Percentiles rank a stretch among this genome's conserved stretches.
These are phyloP conservation scores for Henningerozyma blattae DNA, from an alignment of 805 yeast genomes.

Conservation along the genomic window DNA sequence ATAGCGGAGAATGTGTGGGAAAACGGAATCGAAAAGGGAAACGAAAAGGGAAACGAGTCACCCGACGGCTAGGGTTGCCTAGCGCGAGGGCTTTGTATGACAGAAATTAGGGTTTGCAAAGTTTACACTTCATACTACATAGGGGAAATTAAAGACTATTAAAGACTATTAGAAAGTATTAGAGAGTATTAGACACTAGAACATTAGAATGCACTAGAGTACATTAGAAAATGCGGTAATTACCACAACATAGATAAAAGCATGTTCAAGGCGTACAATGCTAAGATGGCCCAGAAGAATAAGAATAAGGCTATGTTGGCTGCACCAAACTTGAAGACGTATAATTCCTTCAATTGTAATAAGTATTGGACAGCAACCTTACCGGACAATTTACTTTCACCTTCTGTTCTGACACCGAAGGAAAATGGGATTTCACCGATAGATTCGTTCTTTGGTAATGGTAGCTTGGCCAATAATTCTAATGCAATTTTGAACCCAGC, in stretches of 20 bases:
- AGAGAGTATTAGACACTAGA: background rate
- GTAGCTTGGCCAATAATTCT: constrained; percentile 35
- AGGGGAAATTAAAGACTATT: background rate
- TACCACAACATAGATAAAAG: constrained; percentile 13
- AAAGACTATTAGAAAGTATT: background rate
- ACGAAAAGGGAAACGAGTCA: no score
- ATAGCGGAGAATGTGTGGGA: no score
- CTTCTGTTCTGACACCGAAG: constrained; percentile 43
- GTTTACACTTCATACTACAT: no score
- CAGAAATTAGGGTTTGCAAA: no score
- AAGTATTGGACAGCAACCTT: constrained; percentile 38
- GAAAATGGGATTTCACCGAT: constrained; percentile 39
- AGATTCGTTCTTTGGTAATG: constrained; percentile 25
- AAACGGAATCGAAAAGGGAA: no score
- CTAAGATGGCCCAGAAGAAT: constrained; percentile 20
- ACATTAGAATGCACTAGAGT: background rate
- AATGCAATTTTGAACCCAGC: constrained; percentile 40
- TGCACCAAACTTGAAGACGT: constrained; percentile 34
- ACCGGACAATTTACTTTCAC: constrained; percentile 38
- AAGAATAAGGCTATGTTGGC: constrained; percentile 26
- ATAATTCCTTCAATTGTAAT: constrained; percentile 34
- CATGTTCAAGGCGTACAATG: constrained; percentile 20
- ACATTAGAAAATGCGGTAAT: background rate
- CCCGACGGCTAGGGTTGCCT: no score
- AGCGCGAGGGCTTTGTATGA: no score